These are phyloP conservation scores for Amanita molliuscula DNA, from an alignment of 768 basidiomycete genomes.

Conservation along the genomic window DNA sequence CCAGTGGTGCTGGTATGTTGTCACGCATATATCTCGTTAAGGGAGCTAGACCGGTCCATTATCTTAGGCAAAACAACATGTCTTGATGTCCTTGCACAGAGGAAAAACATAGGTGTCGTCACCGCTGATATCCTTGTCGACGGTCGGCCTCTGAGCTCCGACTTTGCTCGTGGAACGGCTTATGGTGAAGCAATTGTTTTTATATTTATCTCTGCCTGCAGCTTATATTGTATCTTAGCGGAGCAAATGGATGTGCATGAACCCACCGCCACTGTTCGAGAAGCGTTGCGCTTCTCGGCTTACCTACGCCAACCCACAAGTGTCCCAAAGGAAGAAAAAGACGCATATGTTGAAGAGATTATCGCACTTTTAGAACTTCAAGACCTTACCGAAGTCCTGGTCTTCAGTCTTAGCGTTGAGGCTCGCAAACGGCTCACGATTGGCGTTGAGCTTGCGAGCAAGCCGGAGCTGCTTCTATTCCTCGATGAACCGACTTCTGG, in stretches of 20 bases:
- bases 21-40: not conserved
- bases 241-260: slow-evolving; percentile 88
- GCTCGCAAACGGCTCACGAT: slow-evolving; percentile 83
- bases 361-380: slow-evolving; percentile 80
- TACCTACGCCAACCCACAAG: slow-evolving; percentile 69
- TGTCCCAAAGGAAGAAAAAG: slow-evolving; percentile 63
- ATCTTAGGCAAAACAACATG: slow-evolving; percentile 60
- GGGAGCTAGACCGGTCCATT: not conserved
- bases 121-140: slow-evolving; percentile 57
- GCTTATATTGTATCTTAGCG: slow-evolving; percentile 25
- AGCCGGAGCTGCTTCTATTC: slow-evolving; percentile 52
- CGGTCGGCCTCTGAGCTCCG: slow-evolving; percentile 46
- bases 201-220: slow-evolving; percentile 12
- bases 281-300: slow-evolving; percentile 79
- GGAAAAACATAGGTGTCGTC: slow-evolving; percentile 63
- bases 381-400: slow-evolving; percentile 74
- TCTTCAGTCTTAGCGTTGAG: slow-evolving; percentile 57
- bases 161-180: slow-evolving; percentile 57
- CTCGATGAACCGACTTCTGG: slow-evolving; percentile 24
- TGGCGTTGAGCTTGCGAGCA: slow-evolving; percentile 88
- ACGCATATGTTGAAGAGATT: slow-evolving; percentile 72
- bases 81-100: slow-evolving; percentile 62
- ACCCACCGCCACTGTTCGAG: slow-evolving; percentile 72
- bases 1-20: slow-evolving; percentile 57
- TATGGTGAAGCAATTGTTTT: slow-evolving; percentile 44